Evolutionary conservation across 2,329 filamentous ascomycete genomes (phyloP).

Genomic region (Microdochium paspali): DNA sequence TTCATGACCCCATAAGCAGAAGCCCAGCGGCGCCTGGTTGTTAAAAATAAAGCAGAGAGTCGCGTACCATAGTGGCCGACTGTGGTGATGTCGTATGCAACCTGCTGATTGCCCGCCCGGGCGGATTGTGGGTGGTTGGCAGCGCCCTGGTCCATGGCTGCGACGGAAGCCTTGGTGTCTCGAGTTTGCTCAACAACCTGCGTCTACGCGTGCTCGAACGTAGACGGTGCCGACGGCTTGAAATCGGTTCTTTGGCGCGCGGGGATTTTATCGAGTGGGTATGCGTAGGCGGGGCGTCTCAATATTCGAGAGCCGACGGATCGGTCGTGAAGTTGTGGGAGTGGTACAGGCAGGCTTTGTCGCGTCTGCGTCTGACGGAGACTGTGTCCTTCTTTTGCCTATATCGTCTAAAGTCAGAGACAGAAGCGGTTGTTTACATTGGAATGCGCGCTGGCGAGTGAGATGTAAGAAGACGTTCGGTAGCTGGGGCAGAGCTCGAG

Average conservation of each 20-base stretch:
- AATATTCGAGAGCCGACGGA: no score
- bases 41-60: background rate
- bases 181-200: no score
- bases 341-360: no score
- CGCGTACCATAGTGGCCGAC: conserved; percentile 66
- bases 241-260: no score
- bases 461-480: background rate
- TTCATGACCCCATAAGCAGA: background rate
- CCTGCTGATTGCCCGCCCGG: conserved; percentile 11
- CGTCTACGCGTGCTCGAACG: no score
- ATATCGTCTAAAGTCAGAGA: background rate
- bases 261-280: no score
- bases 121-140: conserved; percentile 46
- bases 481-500: background rate
- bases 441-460: background rate
- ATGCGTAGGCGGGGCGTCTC: no score
- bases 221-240: no score
- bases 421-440: conserved; percentile 1
- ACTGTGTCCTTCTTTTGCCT: no score
- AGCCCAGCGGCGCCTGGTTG: background rate
- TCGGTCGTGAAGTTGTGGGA: no score
- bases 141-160: conserved; percentile 45
- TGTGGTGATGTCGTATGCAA: conserved; percentile 61
- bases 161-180: background rate
- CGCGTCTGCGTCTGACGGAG: no score